These are phyloP conservation scores for Podospora pseudocomata DNA, from an alignment of 495 filamentous ascomycete genomes.

Conservation along the genomic window DNA sequence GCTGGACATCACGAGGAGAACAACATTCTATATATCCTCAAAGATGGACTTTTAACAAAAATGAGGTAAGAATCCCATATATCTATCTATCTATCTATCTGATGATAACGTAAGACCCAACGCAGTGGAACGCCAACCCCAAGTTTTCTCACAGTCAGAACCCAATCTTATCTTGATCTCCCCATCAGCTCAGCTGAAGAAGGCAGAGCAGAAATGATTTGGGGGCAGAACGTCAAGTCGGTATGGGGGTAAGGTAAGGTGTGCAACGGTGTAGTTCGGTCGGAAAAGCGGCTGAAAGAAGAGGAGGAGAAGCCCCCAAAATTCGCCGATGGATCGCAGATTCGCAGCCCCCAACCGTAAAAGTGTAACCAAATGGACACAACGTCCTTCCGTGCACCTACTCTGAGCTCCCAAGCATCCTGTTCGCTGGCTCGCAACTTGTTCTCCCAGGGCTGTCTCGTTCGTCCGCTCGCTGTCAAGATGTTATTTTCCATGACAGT, in stretches of 20 bases:
- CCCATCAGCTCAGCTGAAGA: background rate
- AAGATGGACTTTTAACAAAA: background rate
- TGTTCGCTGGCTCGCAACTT: background rate
- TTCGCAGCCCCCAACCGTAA: background rate
- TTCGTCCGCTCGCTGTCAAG: background rate
- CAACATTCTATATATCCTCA: background rate
- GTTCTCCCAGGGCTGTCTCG: background rate
- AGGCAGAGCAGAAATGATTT: background rate
- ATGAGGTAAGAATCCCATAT: background rate
- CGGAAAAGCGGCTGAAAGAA: background rate
- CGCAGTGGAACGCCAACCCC: background rate
- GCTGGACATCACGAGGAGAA: background rate
- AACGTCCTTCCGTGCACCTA: background rate
- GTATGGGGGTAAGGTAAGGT: background rate
- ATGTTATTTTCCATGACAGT: background rate
- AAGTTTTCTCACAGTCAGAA: background rate
- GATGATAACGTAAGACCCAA: background rate
- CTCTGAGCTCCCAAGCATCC: background rate
- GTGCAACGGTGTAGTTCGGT: background rate
- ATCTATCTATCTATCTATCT: background rate
- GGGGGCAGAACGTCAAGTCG: background rate
- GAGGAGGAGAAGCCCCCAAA: background rate
- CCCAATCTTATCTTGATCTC: background rate
- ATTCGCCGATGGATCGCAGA: background rate
- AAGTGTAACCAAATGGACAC: background rate